These are phyloP conservation scores for Verticillium alfalfae DNA, from an alignment of 2,329 filamentous ascomycete genomes.

Conservation along the genomic window DNA sequence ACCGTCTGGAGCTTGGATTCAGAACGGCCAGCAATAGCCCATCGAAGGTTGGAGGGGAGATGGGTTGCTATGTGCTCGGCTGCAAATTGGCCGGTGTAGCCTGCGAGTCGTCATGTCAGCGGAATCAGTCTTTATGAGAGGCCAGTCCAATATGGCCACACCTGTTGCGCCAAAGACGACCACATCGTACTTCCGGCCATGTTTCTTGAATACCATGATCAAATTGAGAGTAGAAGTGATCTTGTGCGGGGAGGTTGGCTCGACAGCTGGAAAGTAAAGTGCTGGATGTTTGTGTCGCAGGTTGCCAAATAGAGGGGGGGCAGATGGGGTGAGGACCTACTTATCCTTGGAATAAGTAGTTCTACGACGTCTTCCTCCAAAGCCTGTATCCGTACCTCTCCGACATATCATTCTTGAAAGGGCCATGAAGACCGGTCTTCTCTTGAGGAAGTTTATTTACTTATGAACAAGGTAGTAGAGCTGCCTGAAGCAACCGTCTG, in stretches of 20 bases:
- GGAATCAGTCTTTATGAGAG: neutral
- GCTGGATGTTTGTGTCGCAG: neutral
- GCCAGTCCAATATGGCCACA: constrained; percentile 19
- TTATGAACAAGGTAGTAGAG: too few relatives aligned
- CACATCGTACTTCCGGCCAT: constrained; percentile 50
- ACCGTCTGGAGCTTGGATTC: constrained; percentile 66
- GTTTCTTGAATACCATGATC: constrained; percentile 41
- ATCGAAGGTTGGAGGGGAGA: constrained; percentile 72
- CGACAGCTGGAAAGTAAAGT: too few relatives aligned
- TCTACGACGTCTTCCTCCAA: too few relatives aligned
- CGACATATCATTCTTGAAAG: too few relatives aligned
- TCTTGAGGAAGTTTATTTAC: too few relatives aligned
- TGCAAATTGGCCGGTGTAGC: constrained; percentile 77
- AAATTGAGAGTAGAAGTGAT: neutral
- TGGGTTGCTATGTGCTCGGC: constrained; percentile 68
- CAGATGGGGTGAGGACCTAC: too few relatives aligned
- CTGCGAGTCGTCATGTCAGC: constrained; percentile 22
- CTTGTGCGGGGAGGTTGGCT: neutral
- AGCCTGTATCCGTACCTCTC: too few relatives aligned
- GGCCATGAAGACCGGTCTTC: too few relatives aligned
- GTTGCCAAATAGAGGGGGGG: neutral
- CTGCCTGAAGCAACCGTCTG: too few relatives aligned
- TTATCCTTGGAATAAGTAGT: too few relatives aligned
- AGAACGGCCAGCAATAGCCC: constrained; percentile 86
- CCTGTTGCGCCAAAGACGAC: constrained; percentile 54